Evolutionary conservation across 495 filamentous ascomycete genomes (phyloP).

Genomic region (Hypoxylon trugodes): DNA sequence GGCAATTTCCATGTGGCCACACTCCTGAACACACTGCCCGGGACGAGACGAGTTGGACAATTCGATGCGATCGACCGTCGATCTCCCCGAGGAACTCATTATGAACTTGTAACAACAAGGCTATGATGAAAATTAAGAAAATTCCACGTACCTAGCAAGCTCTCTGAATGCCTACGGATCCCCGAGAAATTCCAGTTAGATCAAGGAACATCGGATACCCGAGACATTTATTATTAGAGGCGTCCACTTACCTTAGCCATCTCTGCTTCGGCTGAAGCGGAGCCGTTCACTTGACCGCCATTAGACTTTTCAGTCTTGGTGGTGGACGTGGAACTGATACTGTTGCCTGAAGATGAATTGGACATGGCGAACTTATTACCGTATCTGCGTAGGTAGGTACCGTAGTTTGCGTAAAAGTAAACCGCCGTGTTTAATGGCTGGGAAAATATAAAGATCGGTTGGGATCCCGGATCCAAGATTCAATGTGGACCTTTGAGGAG

Average conservation of each 20-base stretch:
- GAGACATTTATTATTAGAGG: not conserved
- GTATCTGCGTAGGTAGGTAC: not conserved
- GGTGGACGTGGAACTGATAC: conserved; percentile 4
- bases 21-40: conserved; percentile 18
- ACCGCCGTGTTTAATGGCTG: not conserved
- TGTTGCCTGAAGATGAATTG: conserved; percentile 22
- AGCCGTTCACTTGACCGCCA: not conserved
- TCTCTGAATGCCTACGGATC: conserved; percentile 59
- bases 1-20: conserved; percentile 30
- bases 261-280: conserved; percentile 33
- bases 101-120: not conserved
- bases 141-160: conserved; percentile 58
- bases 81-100: conserved; percentile 13
- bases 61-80: conserved; percentile 27
- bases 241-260: conserved; percentile 44
- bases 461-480: conserved; percentile 15
- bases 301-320: conserved; percentile 14
- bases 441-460: conserved; percentile 14
- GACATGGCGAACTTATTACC: conserved; percentile 29
- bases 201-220: not conserved
- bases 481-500: conserved; percentile 16
- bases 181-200: conserved; percentile 33
- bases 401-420: no score
- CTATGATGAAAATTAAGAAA: conserved; percentile 4
- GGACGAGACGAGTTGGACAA: conserved; percentile 14